Percentiles rank a stretch among this genome's conserved stretches.
phyloP scores from a whole-genome alignment of 306 rosid species.

The Rosa multiflora region DNA sequence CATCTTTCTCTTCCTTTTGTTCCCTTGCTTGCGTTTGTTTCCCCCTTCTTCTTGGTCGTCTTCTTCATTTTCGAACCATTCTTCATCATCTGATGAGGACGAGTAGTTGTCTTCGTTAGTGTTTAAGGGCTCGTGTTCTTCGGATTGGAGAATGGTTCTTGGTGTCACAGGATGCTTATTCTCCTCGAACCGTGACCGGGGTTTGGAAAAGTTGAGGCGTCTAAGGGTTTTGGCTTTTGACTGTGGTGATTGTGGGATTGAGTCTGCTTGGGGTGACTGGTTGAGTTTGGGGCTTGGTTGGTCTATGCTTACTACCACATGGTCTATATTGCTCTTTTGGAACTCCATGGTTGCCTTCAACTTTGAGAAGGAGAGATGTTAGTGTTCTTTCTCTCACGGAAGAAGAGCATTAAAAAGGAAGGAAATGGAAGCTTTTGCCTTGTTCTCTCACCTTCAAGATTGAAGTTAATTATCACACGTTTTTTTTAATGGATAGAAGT shows the following conservation, averaged over 20 bases:
- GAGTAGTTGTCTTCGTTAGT: slow-evolving; percentile 8
- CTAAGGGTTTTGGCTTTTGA: slow-evolving; percentile 30
- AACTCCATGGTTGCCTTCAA: slow-evolving; percentile 9
- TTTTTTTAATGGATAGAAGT: too few species aligned
- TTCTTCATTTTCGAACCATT: slow-evolving; percentile 22
- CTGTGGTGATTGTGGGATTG: slow-evolving; percentile 8
- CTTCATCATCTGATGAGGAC: slow-evolving; percentile 24
- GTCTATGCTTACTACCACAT: slow-evolving; percentile 36
- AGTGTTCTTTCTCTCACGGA: too few species aligned
- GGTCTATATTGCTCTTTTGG: slow-evolving; percentile 20
- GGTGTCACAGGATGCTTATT: slow-evolving; percentile 19
- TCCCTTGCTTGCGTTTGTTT: background rate
- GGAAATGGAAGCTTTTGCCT: too few species aligned
- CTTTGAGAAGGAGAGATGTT: too few species aligned
- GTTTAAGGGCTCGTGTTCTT: slow-evolving; percentile 14
- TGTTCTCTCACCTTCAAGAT: too few species aligned
- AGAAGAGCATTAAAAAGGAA: too few species aligned
- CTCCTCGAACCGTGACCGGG: slow-evolving; percentile 50
- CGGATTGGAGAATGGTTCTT: slow-evolving; percentile 29
- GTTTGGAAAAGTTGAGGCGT: slow-evolving; percentile 44
- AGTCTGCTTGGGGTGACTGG: slow-evolving; percentile 4
- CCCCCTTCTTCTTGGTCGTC: slow-evolving; percentile 13
- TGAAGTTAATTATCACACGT: too few species aligned
- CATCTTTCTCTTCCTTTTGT: slow-evolving; percentile 30
- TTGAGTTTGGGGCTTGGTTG: slow-evolving; percentile 21